These are phyloP conservation scores for Stagonosporopsis vannaccii DNA, from an alignment of 2,329 filamentous ascomycete genomes.

Conservation along the genomic window DNA sequence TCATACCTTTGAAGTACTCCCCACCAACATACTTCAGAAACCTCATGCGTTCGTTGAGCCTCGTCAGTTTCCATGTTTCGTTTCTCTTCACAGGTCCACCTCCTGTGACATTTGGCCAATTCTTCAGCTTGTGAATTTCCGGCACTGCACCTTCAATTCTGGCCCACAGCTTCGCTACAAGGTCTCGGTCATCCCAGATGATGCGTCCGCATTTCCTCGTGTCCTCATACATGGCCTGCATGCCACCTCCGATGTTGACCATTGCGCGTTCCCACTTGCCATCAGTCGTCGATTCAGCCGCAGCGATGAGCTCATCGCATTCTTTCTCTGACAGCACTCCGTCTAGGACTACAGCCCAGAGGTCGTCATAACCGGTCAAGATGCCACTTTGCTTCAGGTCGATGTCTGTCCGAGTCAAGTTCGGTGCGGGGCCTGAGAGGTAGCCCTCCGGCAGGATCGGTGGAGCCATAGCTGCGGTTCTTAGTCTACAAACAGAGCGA, in stretches of 20 bases:
- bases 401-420: slow-evolving; percentile 59
- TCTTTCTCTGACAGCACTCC: slow-evolving; percentile 68
- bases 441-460: slow-evolving; percentile 57
- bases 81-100: slow-evolving; percentile 52
- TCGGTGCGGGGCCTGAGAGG: slow-evolving; percentile 54
- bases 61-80: slow-evolving; percentile 53
- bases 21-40: slow-evolving; percentile 76
- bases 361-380: slow-evolving; percentile 61
- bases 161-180: slow-evolving; percentile 70
- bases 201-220: slow-evolving; percentile 77
- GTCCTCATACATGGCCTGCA: slow-evolving; percentile 63
- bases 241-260: slow-evolving; percentile 70
- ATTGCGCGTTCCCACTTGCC: slow-evolving; percentile 71
- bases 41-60: slow-evolving; percentile 76
- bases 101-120: slow-evolving; percentile 53
- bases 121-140: slow-evolving; percentile 56
- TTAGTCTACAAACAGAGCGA: not conserved
- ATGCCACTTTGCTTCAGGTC: slow-evolving; percentile 57
- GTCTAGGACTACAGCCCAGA: slow-evolving; percentile 70
- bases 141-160: slow-evolving; percentile 59
- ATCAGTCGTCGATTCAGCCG: slow-evolving; percentile 40
- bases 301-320: slow-evolving; percentile 56
- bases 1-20: slow-evolving; percentile 70
- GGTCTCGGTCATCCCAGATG: slow-evolving; percentile 71
- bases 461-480: slow-evolving; percentile 30